Base-by-base conservation (phyloP, 2,329 filamentous ascomycete genomes). In the Hymenoscyphus repandus region DNA sequence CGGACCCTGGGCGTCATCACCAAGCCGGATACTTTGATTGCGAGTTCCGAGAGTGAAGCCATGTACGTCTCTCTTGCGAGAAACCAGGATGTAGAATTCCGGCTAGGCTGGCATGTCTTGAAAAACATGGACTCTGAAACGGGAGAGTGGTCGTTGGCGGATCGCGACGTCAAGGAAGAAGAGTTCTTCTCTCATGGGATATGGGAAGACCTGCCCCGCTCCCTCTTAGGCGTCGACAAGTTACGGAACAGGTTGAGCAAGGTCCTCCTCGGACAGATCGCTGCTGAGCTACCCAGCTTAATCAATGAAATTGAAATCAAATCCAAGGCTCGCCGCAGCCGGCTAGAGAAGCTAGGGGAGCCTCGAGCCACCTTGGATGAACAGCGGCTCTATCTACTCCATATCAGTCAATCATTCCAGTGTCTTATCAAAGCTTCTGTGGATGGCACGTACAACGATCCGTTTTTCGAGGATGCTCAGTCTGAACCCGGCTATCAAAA, bases 1-100 rank as follows among this genome's bases (percentile, higher is more conserved):
- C 62, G 73, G 37, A 76, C 72, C 0, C 47, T 76, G 0, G 71
- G 71, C 0, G 65, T 77, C 2, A 67, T 85, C 0, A 85, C 81
- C 0, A 85, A 85, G 56, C 76, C 79, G 0, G 82, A 86, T 50
- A 66, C 83, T 53, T 15, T 64, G 17, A 38, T 50, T n/a, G 45
- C 52, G 0, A 68, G 68, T 1, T 74, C 74, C 0, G 69, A 66
- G 0, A 69, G 65, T 22, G 74, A 78, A 54, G 27, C 7, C 7
- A n/a, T 13, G 3, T 77, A 68, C 43, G 34, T 73, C 1, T 61
- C 65, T 0, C 64, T 78, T 0, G 74, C 73, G 0, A 61, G 63
- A 47, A 78, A 78, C 45, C 56, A 67, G 2, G 69, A 77, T 9
- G 67, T 76, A 0, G 59, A 70, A 2, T 72, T 79, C 18, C 62